Base-by-base conservation (phyloP, 2,329 filamentous ascomycete genomes). In the Ophiostoma triangulosporum region DNA sequence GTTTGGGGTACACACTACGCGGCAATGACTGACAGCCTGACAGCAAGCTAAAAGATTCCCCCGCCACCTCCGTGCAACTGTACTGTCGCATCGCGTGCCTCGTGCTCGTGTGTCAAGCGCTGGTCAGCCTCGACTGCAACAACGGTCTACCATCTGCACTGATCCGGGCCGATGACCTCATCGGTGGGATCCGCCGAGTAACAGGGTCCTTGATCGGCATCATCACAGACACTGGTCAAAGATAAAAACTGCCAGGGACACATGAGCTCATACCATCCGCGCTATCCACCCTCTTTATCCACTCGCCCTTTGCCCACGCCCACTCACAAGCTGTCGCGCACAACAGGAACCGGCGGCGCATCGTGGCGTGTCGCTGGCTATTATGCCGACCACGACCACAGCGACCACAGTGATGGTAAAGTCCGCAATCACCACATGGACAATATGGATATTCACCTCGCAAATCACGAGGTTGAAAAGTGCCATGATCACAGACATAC, bases 311-410 rank as follows among this genome's bases (percentile, higher is more conserved):
- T 29, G 7, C 15, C n/a, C 15, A 3, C 24, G 17, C 24, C 14
- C 33, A 46, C 36, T 36, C 15, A 40, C 52, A 55, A 48, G 38
- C 54, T 56, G 54, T 53, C 54, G 51, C 51, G 26, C 38, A 32
- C n/a, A 51, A 40, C 9, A 40, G 20, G 29, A 7, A 48, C 48
- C 40, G 35, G 54, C 54, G 58, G 60, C 62, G 64, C 62, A 63
- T 55, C 57, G 55, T 57, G 62, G 61, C 61, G 61, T 58, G 58
- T 60, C 57, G 59, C 62, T 59, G 63, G 59, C 57, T 53, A 26
- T 45, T 40, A 31, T 22, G 15, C 22, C 36, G 29, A 15, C 50
- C 50, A 57, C 43, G 15, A 46, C 4, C n/a, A 46, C 4, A 11
- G n/a, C 26, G 40, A 17, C 1, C 9, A 9, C 24, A 14, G 14